Evolutionary conservation across 179 eudicot genomes (phyloP), one percentile per base, ranked within the genome.

Genomic region (Spinacia oleracea): DNA sequence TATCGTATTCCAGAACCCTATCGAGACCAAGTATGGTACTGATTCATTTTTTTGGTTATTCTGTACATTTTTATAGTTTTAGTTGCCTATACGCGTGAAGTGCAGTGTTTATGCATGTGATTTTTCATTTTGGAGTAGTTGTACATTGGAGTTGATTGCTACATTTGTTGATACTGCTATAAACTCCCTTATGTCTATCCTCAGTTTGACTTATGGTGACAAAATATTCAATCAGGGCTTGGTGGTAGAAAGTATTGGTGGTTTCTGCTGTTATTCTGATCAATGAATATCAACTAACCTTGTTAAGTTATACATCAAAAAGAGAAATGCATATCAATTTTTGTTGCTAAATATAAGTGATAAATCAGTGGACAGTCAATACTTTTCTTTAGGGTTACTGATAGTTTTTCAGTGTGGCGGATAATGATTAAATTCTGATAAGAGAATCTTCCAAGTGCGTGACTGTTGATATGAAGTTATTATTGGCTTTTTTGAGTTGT

Each of bases 1-100:
- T 93, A 93, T 80, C 95, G 97, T 55, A 77, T 81, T 79, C 98
- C 96, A 59, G 95, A 92, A 25, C 88, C 93, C 51, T 93, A 82
- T 70, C 82, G 63, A 78, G 86, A 90, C 78, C 92, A 87, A 76
- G 93, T 89, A 88, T 75, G 90, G 76, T 51, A 31, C 74, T 63
- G 48, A 43, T 77, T 32, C 25, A 51, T n/a, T 4, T 38, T n/a
- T 29, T 43, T 21, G 6, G 29, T 60, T 4, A 25, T 43, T 5
- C 43, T 12, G 64, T 25, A 14, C 70, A 42, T 59, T 3, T 23
- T 32, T 4, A 32, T 43, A 65, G 40, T 64, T 15, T 15, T 15
- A 64, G 40, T 31, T 55, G n/a, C n/a, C n/a, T n/a, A n/a, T n/a
- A n/a, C n/a, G 46, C 31, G 1, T 56, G n/a, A 16, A 32, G 9